A percentile compares a stretch with the other conserved stretches of the same genome.
Evolutionary conservation across 345 rosid species (phyloP).

Genomic region (Citrus maxima): DNA sequence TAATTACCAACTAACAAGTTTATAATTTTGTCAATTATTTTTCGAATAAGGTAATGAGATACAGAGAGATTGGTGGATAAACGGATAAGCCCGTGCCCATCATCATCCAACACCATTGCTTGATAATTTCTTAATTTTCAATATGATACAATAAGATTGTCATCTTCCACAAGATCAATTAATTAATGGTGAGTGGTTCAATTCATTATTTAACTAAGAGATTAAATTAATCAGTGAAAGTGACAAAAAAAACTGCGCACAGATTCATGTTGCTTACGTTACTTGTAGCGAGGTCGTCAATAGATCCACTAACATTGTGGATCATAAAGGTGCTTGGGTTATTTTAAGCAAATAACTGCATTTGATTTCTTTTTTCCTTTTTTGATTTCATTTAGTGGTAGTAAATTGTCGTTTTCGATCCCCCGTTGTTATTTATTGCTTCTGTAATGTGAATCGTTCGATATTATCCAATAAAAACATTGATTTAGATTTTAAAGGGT

Average conservation of each 20-base stretch:
- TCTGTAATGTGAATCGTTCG: no score
- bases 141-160: background rate
- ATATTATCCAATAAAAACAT: background rate
- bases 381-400: background rate
- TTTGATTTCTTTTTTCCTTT: background rate
- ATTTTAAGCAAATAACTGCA: constrained; percentile 6
- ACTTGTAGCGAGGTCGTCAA: constrained; percentile 30
- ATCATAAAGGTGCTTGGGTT: constrained; percentile 24
- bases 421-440: background rate
- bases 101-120: constrained; percentile 12
- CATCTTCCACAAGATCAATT: constrained; percentile 7
- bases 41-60: background rate
- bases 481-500: background rate
- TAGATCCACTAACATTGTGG: constrained; percentile 44
- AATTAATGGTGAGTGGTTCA: constrained; percentile 19
- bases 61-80: constrained; percentile 16
- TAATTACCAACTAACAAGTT: constrained; percentile 1
- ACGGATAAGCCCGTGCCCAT: constrained; percentile 23
- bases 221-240: constrained; percentile 1
- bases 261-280: constrained; percentile 29
- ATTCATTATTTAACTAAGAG: background rate
- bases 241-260: constrained; percentile 11
- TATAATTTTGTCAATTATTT: background rate
- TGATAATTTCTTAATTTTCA: constrained; percentile 8
- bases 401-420: constrained; percentile 5